phyloP scores from a whole-genome alignment of 306 rosid genomes.

The Mimosa bimucronata region DNA sequence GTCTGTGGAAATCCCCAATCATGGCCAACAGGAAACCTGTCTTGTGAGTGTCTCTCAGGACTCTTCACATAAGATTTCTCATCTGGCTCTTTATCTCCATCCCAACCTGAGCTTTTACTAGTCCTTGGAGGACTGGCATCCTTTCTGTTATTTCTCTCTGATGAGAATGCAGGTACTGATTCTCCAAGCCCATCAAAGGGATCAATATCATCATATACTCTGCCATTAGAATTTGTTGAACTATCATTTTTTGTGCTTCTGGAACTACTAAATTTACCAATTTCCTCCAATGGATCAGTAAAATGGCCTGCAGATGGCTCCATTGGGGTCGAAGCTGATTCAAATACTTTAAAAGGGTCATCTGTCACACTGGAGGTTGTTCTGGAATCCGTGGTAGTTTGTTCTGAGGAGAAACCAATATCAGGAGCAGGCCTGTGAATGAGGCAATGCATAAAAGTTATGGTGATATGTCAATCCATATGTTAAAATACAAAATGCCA shows the following conservation, averaged over 20 bases:
- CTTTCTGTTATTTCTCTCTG: slow-evolving; percentile 62
- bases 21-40: slow-evolving; percentile 53
- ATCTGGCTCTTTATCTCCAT: slow-evolving; percentile 55
- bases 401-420: slow-evolving; percentile 64
- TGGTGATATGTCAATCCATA: slow-evolving; percentile 33
- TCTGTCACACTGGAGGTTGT: slow-evolving; percentile 54
- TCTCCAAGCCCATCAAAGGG: slow-evolving; percentile 82
- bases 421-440: slow-evolving; percentile 69
- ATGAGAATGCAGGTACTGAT: slow-evolving; percentile 69
- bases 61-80: slow-evolving; percentile 58
- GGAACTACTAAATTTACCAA: slow-evolving; percentile 65
- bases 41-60: slow-evolving; percentile 62
- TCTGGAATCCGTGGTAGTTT: slow-evolving; percentile 50
- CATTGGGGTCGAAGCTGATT: slow-evolving; percentile 46
- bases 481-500: slow-evolving; percentile 12
- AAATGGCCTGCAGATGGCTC: slow-evolving; percentile 54
- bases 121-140: slow-evolving; percentile 58
- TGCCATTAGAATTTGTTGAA: slow-evolving; percentile 56
- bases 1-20: slow-evolving; percentile 67
- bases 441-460: slow-evolving; percentile 35
- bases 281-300: slow-evolving; percentile 72
- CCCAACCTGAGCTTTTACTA: slow-evolving; percentile 53
- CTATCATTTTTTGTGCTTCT: slow-evolving; percentile 56
- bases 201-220: slow-evolving; percentile 64
- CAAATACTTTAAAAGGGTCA: slow-evolving; percentile 70